phyloP scores from a whole-genome alignment of 2,329 filamentous ascomycete species.

The Lasiodiplodia theobromae region DNA sequence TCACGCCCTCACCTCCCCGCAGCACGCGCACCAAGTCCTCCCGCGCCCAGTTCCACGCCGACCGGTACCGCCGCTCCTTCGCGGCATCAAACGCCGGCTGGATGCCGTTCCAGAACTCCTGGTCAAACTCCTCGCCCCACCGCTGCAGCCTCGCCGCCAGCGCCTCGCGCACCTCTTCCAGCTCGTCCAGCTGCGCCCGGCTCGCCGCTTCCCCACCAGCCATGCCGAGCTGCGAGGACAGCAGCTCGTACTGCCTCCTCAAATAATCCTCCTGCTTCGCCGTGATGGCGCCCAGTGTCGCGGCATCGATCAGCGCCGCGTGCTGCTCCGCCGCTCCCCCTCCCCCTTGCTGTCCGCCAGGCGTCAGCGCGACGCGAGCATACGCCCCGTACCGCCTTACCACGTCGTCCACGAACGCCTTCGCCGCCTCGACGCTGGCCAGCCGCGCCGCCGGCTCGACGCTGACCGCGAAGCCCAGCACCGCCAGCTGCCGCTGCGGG shows the following conservation, averaged over 20 bases:
- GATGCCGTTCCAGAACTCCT: slow-evolving; percentile 41
- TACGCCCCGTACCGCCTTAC: not conserved
- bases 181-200: not conserved
- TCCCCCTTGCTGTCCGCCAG: not conserved
- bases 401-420: slow-evolving; percentile 1
- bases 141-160: slow-evolving; percentile 36
- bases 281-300: not conserved
- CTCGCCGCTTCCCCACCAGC: not conserved
- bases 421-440: not conserved
- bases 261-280: not conserved
- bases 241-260: not conserved
- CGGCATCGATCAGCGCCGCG: slow-evolving; percentile 7
- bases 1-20: slow-evolving; percentile 71
- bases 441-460: slow-evolving; percentile 22
- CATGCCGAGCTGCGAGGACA: slow-evolving; percentile 4
- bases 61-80: slow-evolving; percentile 43
- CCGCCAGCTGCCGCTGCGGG: slow-evolving; percentile 10
- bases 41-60: slow-evolving; percentile 47
- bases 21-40: slow-evolving; percentile 36
- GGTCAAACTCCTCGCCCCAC: slow-evolving; percentile 42
- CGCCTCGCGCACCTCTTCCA: not conserved
- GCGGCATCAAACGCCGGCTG: slow-evolving; percentile 39
- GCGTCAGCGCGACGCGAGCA: not conserved
- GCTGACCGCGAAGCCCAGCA: slow-evolving; percentile 18
- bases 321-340: not conserved